These are phyloP conservation scores for Grigorovia jiainica DNA, from an alignment of 805 yeast genomes.

Conservation along the genomic window DNA sequence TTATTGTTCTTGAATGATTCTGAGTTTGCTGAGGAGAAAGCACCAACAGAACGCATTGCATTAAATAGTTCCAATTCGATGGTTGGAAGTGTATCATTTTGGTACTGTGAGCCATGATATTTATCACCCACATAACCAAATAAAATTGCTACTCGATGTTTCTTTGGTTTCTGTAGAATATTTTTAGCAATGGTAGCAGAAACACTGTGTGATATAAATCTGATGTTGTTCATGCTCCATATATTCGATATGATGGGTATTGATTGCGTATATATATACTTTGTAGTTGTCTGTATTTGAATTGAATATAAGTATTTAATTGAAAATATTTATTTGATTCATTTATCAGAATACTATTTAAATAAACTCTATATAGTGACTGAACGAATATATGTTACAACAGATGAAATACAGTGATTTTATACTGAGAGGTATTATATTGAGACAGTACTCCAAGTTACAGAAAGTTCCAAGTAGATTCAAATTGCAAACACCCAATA, in stretches of 20 bases:
- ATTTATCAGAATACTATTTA: too few species aligned
- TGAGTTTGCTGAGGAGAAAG: constrained; percentile 76
- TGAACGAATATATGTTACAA: not conserved
- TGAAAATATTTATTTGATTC: too few species aligned
- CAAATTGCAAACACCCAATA: not conserved
- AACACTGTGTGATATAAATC: too few species aligned
- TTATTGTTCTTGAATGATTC: constrained; percentile 81
- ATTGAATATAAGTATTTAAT: too few species aligned
- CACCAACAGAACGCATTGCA: constrained; percentile 81
- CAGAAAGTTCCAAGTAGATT: not conserved
- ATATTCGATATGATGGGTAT: too few species aligned
- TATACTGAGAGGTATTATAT: not conserved
- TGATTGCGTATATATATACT: too few species aligned
- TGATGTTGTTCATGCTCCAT: too few species aligned
- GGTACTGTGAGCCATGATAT: constrained; percentile 91
- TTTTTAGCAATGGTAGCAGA: too few species aligned
- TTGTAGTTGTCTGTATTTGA: too few species aligned
- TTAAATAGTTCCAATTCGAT: constrained; percentile 82
- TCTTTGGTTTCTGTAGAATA: constrained; percentile 53
- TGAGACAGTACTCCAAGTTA: not conserved
- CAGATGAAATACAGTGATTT: too few species aligned
- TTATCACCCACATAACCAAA: constrained; percentile 95
- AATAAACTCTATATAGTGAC: too few species aligned
- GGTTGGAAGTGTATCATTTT: constrained; percentile 47
- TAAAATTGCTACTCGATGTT: constrained; percentile 81